These are phyloP conservation scores for Neofusicoccum parvum DNA, from an alignment of 2,329 filamentous ascomycete species.

Conservation along the genomic window DNA sequence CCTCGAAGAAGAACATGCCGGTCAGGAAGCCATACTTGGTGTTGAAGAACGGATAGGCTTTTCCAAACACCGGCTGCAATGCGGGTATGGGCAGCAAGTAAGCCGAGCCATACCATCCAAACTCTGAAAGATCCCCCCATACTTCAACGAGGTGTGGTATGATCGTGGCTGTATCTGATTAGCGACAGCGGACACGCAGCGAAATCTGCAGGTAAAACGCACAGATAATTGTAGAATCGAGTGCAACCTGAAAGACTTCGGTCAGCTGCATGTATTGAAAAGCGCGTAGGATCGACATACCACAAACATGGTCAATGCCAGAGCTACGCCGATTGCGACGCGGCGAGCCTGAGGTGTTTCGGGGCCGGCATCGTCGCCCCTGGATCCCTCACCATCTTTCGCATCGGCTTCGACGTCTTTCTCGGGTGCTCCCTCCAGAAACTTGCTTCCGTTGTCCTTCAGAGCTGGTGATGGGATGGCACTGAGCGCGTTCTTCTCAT, in stretches of 20 bases:
- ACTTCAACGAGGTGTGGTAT: constrained; percentile 3
- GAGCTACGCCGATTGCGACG: neutral
- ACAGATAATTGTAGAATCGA: constrained; percentile 1
- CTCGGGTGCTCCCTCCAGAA: no score
- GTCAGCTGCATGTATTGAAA: neutral
- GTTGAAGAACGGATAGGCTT: neutral
- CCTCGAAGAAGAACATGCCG: constrained; percentile 7
- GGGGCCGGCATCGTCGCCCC: neutral
- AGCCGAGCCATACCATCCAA: neutral
- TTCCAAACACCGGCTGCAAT: neutral
- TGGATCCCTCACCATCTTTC: neutral
- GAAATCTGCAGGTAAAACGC: no score
- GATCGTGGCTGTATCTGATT: neutral
- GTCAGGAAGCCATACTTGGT: constrained; percentile 1
- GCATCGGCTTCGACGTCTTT: neutral
- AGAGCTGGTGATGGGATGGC: neutral
- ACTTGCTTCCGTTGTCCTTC: neutral
- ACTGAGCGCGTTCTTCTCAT: neutral
- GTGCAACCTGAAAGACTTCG: neutral
- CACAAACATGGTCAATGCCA: constrained; percentile 6
- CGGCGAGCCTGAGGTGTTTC: neutral
- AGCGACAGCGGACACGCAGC: neutral
- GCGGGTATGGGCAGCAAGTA: neutral
- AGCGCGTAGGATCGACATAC: neutral
- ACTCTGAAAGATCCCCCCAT: constrained; percentile 2